phyloP scores from a whole-genome alignment of 768 basidiomycete species.

The Mycena galopus region DNA sequence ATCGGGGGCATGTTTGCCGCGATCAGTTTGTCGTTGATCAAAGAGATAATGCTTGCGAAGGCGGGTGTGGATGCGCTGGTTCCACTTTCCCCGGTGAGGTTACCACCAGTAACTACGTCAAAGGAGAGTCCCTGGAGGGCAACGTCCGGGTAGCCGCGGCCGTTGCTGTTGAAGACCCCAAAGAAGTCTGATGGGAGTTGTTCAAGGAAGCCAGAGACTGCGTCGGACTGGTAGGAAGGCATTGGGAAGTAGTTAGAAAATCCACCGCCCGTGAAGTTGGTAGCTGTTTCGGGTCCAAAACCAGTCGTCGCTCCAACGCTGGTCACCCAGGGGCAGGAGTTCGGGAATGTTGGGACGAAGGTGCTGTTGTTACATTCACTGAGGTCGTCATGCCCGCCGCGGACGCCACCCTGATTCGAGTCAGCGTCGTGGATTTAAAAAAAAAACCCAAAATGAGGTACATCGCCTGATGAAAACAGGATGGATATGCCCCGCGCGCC shows the following conservation, averaged over 20 bases:
- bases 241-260: constrained; percentile 54
- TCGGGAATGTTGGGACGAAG: constrained; percentile 46
- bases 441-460: too few species aligned
- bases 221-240: constrained; percentile 48
- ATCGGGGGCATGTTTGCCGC: neutral
- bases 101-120: neutral
- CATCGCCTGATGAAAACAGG: neutral
- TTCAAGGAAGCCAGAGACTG: constrained; percentile 46
- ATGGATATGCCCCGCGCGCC: constrained; percentile 17
- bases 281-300: constrained; percentile 10
- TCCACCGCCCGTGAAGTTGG: constrained; percentile 48
- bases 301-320: constrained; percentile 7
- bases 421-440: too few species aligned
- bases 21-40: constrained; percentile 11
- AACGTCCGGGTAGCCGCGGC: constrained; percentile 25
- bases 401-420: constrained; percentile 17
- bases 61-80: constrained; percentile 11
- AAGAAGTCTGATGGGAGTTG: constrained; percentile 48
- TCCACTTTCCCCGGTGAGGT: neutral
- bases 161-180: constrained; percentile 57
- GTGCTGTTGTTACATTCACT: constrained; percentile 7
- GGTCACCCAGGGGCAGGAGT: constrained; percentile 1
- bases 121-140: neutral
- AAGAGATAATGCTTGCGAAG: constrained; percentile 3
- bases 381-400: constrained; percentile 1